A percentile compares a stretch with the other conserved stretches of the same genome.
Conservation (phyloP, 768 basidiomycete genomes). For the Amanita molliuscula region DNA sequence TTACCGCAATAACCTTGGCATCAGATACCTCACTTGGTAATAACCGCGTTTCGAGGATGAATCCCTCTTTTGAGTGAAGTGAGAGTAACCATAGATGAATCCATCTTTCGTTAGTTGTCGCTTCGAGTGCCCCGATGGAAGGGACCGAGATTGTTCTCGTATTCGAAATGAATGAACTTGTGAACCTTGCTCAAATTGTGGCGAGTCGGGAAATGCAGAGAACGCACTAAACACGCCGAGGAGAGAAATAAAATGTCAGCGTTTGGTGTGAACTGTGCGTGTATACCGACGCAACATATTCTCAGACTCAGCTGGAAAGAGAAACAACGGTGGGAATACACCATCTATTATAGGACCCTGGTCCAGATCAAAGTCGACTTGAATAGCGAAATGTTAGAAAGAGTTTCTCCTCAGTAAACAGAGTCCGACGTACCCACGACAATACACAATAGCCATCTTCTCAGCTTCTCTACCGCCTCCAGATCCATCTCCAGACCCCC, state of each 20-base stretch:
- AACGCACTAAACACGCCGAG: constrained; percentile 53
- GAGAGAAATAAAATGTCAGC: not conserved
- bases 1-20: not conserved
- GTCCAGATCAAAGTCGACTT: constrained; percentile 86
- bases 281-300: constrained; percentile 58
- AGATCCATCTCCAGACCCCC: constrained; percentile 36
- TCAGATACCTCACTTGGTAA: constrained; percentile 44
- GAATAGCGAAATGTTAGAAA: constrained; percentile 1
- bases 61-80: constrained; percentile 68
- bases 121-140: constrained; percentile 14
- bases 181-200: constrained; percentile 76
- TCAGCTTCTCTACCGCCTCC: constrained; percentile 37
- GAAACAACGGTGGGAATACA: constrained; percentile 54
- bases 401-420: not conserved
- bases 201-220: constrained; percentile 85
- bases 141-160: constrained; percentile 32
- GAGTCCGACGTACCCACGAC: constrained; percentile 40
- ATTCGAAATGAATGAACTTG: constrained; percentile 84
- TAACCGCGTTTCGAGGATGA: constrained; percentile 65
- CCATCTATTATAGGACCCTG: constrained; percentile 70
- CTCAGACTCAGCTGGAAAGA: constrained; percentile 61
- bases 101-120: constrained; percentile 41
- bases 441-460: constrained; percentile 59
- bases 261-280: not conserved
- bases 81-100: constrained; percentile 68